Evolutionary conservation across 179 eudicot species (phyloP), one percentile per base, ranked within the genome.

Genomic region (Heliamphora pulchella): DNA sequence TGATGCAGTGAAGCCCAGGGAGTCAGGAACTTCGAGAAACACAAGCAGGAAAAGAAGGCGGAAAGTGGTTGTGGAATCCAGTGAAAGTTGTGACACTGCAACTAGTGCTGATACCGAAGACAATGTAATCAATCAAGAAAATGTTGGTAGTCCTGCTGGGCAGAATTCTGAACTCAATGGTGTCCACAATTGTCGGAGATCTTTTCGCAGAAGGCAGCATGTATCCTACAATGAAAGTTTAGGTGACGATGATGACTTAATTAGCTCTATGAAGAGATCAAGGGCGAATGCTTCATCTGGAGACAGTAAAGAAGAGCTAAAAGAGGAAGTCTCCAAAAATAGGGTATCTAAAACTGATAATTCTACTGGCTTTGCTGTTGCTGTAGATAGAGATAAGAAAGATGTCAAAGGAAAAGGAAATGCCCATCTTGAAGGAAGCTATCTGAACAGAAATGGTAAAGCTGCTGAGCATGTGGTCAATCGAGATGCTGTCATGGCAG

Each of bases 71-170:
- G 78, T 74, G 39, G 86, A 85, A 57, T 81, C 88, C 17, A 82
- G 86, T 83, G 88, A 82, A 62, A 87, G 85, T 71, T 72, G 15
- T 61, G 83, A 79, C 57, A 57, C 81, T 31, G 78, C 84, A n/a
- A 78, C 62, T 67, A 80, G 81, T 70, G 47, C n/a, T 15, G 86
- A 83, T 15, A 15, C 61, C 1, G 85, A 81, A 75, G 85, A 83
- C 67, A 72, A 77, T 53, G 62, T 47, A 53, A 20, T 62, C 57
- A 54, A 51, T 46, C 41, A 78, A 72, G 72, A 74, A 41, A 69
- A 39, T 47, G 61, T 41, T 58, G 81, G 14, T n/a, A 65, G 54
- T 63, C 22, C 53, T 63, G 77, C 74, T 51, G 54, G 72, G 39
- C 55, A 10, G 59, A 76, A 57, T 57, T 76, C 77, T 74, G 83